Evolutionary conservation across 495 filamentous ascomycete species (phyloP).

Genomic region (Opeltia flavorubescens): DNA sequence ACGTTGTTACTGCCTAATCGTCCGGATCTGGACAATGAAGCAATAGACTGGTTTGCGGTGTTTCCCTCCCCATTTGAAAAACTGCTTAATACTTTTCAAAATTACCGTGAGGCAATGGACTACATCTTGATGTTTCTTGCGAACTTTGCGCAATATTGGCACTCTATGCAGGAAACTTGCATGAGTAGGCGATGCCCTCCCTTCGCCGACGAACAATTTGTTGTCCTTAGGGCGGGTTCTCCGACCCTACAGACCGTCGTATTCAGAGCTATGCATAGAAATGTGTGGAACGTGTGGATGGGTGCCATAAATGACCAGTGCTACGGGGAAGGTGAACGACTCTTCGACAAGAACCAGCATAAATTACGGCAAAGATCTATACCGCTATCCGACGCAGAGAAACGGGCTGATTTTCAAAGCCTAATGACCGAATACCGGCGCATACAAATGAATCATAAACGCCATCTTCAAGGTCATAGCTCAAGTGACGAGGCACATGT

Average conservation of each 20-base stretch:
- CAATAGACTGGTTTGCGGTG: slow-evolving; percentile 34
- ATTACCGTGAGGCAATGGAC: slow-evolving; percentile 17
- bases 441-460: too few species aligned
- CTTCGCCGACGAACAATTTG: slow-evolving; percentile 43
- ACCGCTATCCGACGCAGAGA: not conserved
- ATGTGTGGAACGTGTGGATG: slow-evolving; percentile 11
- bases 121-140: slow-evolving; percentile 23
- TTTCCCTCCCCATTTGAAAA: slow-evolving; percentile 32
- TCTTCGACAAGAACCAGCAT: slow-evolving; percentile 15
- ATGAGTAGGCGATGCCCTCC: slow-evolving; percentile 36
- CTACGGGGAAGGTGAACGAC: slow-evolving; percentile 6
- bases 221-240: slow-evolving; percentile 35
- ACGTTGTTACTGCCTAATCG: slow-evolving; percentile 25
- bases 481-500: too few species aligned
- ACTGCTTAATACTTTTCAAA: slow-evolving; percentile 14
- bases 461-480: too few species aligned
- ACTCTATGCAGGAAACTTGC: slow-evolving; percentile 19
- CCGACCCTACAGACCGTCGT: slow-evolving; percentile 41
- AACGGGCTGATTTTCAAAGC: not conserved
- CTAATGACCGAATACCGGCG: not conserved
- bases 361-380: slow-evolving; percentile 1
- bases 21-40: slow-evolving; percentile 16
- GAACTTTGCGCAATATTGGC: slow-evolving; percentile 23
- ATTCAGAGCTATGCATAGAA: slow-evolving; percentile 38
- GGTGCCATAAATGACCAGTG: slow-evolving; percentile 13